Conservation (phyloP, 2,329 filamentous ascomycete species). For the Waltergamsia citrina region DNA sequence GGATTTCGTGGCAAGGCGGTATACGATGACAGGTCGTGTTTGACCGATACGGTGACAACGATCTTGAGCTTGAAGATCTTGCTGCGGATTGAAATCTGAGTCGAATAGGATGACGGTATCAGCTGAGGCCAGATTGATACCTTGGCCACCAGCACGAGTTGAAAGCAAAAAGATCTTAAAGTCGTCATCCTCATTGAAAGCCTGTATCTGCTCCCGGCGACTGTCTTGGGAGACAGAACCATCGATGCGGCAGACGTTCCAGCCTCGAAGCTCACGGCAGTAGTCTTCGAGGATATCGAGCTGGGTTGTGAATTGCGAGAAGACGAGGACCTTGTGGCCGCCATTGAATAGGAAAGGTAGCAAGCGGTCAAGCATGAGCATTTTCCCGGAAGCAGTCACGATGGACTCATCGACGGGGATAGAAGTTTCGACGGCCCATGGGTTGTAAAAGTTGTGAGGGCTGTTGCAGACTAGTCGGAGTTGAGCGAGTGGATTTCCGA, state of each 20-base stretch:
- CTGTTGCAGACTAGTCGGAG: conserved; percentile 86
- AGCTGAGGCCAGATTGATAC: conserved; percentile 85
- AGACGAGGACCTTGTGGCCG: conserved; percentile 87
- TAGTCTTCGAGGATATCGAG: conserved; percentile 88
- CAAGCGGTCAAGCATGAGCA: conserved; percentile 84
- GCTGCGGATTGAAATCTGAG: conserved; percentile 87
- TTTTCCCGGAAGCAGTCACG: conserved; percentile 85
- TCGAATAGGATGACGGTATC: conserved; percentile 93
- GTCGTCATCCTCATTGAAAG: conserved; percentile 58
- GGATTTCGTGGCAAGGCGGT: conserved; percentile 83
- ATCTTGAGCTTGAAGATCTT: conserved; percentile 93
- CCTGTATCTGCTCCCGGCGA: conserved; percentile 59
- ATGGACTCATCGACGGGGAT: conserved; percentile 66
- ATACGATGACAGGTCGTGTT: conserved; percentile 83
- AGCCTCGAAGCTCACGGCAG: conserved; percentile 62
- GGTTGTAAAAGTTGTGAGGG: conserved; percentile 94
- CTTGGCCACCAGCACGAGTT: conserved; percentile 86
- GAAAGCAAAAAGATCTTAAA: conserved; percentile 78
- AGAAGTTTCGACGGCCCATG: conserved; percentile 57
- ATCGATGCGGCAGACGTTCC: conserved; percentile 84
- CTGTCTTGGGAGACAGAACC: conserved; percentile 71
- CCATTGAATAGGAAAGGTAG: conserved; percentile 64
- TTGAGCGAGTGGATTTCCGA: conserved; percentile 90
- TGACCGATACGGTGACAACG: conserved; percentile 93
- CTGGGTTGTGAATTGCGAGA: conserved; percentile 93